Base-by-base conservation (phyloP, 768 basidiomycete species). In the Kwoniella shandongensis region DNA sequence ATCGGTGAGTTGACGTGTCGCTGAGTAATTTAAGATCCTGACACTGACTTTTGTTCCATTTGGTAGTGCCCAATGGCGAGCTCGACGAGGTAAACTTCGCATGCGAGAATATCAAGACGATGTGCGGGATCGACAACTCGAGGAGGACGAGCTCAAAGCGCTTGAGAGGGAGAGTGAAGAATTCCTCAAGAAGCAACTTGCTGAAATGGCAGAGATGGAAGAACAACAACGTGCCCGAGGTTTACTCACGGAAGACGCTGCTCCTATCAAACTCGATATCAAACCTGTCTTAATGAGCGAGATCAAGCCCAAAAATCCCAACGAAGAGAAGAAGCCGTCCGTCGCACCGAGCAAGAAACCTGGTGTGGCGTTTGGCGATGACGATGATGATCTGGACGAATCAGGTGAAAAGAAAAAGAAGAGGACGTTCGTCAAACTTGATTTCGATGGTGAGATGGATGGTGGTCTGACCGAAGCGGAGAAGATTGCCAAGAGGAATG, bases 101-200 rank as follows among this genome's bases (percentile, higher is more conserved):
- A 78, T 83, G 30, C 81, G 86, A 7, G 94, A 99, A 75, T 86
- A 88, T 39, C 63, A 64, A 1, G 88, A 88, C 0, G 93, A 98
- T 76, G 83, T 84, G 17, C 86, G 89, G 63, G 91, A 91, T 26
- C 84, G 89, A 20, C 79, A 82, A 30, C 86, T 85, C 59, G 93
- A 96, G 75, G 86, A 87, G 41, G 86, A 87, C 49, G 91, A 96
- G 77, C 84, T 85, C 4, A 91, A 90, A 72, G 88, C 89, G 65
- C 81, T 96, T 22, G 85, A 90, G 32, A 83, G 85, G 46, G 91
- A 97, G 77, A 91, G 91, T 0, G 94, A 97, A 76, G 88, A 85
- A 61, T 96, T 98, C 82, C 81, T 97, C 58, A 89, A 89, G 32
- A 83, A 86, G 52, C 92, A 96, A 71, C 91, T 94, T 89, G 89